Base-by-base conservation (phyloP, 805 yeast genomes). In the Metschnikowia colocasiae region DNA sequence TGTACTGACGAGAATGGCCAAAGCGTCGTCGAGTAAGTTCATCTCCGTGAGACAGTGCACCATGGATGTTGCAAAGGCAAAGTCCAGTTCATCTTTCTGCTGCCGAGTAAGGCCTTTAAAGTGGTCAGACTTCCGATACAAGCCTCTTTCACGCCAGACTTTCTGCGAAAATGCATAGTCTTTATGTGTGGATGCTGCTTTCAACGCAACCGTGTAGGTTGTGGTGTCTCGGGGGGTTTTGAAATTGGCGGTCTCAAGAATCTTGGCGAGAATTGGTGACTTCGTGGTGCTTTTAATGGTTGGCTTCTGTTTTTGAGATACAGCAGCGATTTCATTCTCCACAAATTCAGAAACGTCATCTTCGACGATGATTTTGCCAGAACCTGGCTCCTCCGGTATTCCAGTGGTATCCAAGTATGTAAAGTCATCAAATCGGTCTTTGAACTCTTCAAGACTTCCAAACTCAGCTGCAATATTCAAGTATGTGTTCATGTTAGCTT, bases 131-230 rank as follows among this genome's bases (percentile, higher is more conserved):
- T 79, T 79, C 43, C 97, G 72, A 65, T 76, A 89, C 19, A 61
- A 51, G 2, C 97, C 97, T 57, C 97, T 78, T 58, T 87, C 95
- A 2, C 67, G 63, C 95, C 96, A 90, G 1, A 87, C 70, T 22
- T 66, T 63, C 47, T 80, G 81, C 3, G 90, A 91, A 59, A 85
- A 79, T 0, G 69, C 71, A 34, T 74, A 62, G 56, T 83, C 77
- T 33, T 74, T 71, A 58, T 78, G 78, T 40, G 71, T 69, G 10
- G 76, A 75, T 1, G 92, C 87, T 1, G 92, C 92, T 48, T 77
- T 73, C 57, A 88, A 66, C 7, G 86, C 82, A 25, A 82, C 68
- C 42, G 75, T 76, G 59, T 85, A 89, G 2, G 82, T 60, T 29
- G 75, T 61, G 33, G 80, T 75, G 13, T 59, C 60, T 29, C 74